These are phyloP conservation scores for Lactarius quietus DNA, from an alignment of 768 basidiomycete genomes.

Conservation along the genomic window DNA sequence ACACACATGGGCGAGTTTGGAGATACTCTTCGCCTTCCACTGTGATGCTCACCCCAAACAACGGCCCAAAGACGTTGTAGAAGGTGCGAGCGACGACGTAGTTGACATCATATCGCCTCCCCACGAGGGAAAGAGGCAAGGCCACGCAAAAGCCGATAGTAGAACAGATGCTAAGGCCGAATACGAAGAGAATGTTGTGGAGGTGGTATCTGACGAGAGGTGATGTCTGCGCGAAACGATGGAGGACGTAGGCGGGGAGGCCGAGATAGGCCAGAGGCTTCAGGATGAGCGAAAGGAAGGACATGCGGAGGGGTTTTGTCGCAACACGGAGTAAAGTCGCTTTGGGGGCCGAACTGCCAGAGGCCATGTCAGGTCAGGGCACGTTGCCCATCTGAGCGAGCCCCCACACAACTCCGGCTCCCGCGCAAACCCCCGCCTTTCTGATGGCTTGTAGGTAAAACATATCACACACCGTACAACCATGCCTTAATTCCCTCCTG, in stretches of 20 bases:
- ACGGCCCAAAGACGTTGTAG: constrained; percentile 60
- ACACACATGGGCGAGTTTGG: constrained; percentile 61
- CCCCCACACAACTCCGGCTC: not conserved
- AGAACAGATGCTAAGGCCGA: constrained; percentile 61
- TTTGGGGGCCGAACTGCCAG: constrained; percentile 21
- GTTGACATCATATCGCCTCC: constrained; percentile 76
- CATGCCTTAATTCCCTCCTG: not conserved
- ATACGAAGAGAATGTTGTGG: constrained; percentile 66
- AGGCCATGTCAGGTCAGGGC: constrained; percentile 18
- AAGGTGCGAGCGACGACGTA: constrained; percentile 80
- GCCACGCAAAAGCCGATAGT: constrained; percentile 68
- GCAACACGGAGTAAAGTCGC: constrained; percentile 6
- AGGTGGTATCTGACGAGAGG: constrained; percentile 67
- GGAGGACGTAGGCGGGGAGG: constrained; percentile 63
- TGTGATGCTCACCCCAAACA: constrained; percentile 64
- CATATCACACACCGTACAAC: not conserved
- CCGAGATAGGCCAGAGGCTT: constrained; percentile 76
- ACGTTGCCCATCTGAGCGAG: not conserved
- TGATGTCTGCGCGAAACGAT: constrained; percentile 53
- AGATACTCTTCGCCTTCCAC: constrained; percentile 88
- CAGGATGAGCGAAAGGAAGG: constrained; percentile 54
- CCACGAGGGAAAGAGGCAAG: constrained; percentile 59
- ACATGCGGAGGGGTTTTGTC: constrained; percentile 45
- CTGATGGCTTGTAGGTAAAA: not conserved
- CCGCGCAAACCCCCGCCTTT: no score